Evolutionary conservation across 257 asterid genomes (phyloP).

Genomic region (Solanum gracilifrons): DNA sequence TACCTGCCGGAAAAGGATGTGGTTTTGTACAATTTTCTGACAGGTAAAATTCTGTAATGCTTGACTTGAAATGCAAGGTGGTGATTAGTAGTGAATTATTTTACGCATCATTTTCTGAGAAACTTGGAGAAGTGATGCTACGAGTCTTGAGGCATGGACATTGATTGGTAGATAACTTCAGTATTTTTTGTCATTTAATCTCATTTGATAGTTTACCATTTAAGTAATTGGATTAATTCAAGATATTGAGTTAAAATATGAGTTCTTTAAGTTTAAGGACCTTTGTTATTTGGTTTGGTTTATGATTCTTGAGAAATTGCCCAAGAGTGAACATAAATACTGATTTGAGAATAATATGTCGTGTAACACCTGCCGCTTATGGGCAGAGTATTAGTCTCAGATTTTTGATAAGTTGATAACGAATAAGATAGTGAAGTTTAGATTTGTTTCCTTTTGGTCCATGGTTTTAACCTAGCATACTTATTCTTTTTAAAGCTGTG

Average conservation of each 20-base stretch:
- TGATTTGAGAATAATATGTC: not conserved
- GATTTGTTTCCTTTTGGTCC: not conserved
- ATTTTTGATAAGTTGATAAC: not conserved
- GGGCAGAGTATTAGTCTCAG: not conserved
- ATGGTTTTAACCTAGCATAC: not conserved
- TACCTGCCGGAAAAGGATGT: conserved; percentile 94
- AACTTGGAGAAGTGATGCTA: not conserved
- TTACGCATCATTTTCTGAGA: not conserved
- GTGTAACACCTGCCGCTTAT: not conserved
- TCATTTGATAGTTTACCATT: not conserved
- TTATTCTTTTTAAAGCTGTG: not conserved
- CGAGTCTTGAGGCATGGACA: not conserved
- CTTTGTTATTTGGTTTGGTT: not conserved
- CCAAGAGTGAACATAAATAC: not conserved
- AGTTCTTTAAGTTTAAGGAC: not conserved
- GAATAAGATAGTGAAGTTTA: not conserved
- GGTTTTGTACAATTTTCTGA: conserved; percentile 83
- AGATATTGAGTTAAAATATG: not conserved
- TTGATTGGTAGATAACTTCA: not conserved
- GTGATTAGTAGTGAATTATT: not conserved
- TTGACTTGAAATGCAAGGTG: not conserved
- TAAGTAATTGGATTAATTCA: not conserved
- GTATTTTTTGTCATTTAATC: not conserved
- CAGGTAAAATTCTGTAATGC: conserved; percentile 35
- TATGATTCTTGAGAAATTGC: not conserved